A percentile compares a stretch with the other conserved stretches of the same genome.
Evolutionary conservation across 345 rosid genomes (phyloP).

Genomic region (Hirschfeldia incana): DNA sequence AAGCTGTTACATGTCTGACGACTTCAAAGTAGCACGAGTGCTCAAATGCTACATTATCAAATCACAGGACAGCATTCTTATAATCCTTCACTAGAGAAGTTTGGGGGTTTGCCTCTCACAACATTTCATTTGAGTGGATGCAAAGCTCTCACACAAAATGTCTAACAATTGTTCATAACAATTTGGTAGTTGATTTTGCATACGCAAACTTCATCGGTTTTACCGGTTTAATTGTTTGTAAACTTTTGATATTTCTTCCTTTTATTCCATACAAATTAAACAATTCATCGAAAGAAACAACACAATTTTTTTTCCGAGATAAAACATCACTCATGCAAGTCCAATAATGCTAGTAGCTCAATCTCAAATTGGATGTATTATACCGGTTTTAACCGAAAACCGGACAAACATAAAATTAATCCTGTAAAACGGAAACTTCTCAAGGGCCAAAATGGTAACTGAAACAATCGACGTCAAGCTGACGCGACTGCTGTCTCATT

Average conservation of each 20-base stretch:
- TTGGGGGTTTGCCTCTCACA: not conserved
- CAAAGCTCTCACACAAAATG: not conserved
- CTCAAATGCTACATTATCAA: too few species aligned
- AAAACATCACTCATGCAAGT: not conserved
- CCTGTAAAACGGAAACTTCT: not conserved
- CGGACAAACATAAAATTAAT: not conserved
- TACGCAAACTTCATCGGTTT: not conserved
- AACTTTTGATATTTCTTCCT: not conserved
- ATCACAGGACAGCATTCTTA: not conserved
- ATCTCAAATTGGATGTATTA: not conserved
- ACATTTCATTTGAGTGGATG: not conserved
- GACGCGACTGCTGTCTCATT: conserved; percentile 26
- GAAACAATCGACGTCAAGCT: conserved; percentile 19
- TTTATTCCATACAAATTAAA: not conserved
- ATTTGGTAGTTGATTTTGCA: not conserved
- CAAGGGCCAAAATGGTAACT: not conserved
- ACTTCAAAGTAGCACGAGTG: too few species aligned
- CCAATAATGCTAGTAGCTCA: not conserved
- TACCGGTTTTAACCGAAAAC: not conserved
- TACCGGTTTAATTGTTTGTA: not conserved
- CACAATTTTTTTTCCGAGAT: not conserved
- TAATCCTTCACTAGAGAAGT: not conserved
- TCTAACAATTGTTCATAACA: not conserved
- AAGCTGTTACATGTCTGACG: too few species aligned
- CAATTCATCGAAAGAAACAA: not conserved